Conservation (phyloP, 805 yeast species). For the Vanderwaltozyma polyspora region DNA sequence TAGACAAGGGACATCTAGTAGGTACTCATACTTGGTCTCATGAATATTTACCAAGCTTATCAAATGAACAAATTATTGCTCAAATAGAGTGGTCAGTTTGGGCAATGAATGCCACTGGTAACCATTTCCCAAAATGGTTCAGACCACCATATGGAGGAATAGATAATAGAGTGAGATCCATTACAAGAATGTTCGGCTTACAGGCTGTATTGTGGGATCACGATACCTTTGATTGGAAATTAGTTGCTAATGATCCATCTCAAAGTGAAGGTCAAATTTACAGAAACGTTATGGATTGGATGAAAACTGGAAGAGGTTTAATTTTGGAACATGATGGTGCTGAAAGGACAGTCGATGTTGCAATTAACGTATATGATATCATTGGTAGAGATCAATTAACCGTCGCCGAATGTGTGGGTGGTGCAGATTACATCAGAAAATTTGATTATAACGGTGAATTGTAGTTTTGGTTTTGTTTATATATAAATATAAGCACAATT, state of each 20-base stretch:
- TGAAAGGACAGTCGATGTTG: constrained; percentile 56
- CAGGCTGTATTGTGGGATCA: constrained; percentile 84
- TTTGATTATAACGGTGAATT: too few species aligned
- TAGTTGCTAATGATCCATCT: constrained; percentile 35
- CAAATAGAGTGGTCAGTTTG: constrained; percentile 91
- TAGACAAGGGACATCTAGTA: constrained; percentile 58
- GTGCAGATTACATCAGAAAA: constrained; percentile 45
- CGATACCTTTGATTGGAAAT: constrained; percentile 86
- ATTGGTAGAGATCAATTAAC: constrained; percentile 56
- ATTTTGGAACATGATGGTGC: constrained; percentile 82
- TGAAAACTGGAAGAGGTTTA: constrained; percentile 40
- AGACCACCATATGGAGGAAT: constrained; percentile 96
- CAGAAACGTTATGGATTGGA: constrained; percentile 47
- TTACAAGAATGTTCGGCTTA: constrained; percentile 75
- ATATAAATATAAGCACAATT: too few species aligned
- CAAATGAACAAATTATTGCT: constrained; percentile 75
- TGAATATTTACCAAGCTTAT: constrained; percentile 63
- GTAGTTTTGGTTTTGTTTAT: too few species aligned
- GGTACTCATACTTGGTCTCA: constrained; percentile 94
- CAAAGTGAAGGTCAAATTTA: constrained; percentile 44
- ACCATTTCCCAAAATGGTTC: constrained; percentile 82
- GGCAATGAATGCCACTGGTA: constrained; percentile 94
- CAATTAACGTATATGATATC: constrained; percentile 43
- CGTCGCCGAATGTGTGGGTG: constrained; percentile 67
- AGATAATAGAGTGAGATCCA: constrained; percentile 74